These are phyloP conservation scores for Sporothrix inflata DNA, from an alignment of 2,329 filamentous ascomycete species.

Conservation along the genomic window DNA sequence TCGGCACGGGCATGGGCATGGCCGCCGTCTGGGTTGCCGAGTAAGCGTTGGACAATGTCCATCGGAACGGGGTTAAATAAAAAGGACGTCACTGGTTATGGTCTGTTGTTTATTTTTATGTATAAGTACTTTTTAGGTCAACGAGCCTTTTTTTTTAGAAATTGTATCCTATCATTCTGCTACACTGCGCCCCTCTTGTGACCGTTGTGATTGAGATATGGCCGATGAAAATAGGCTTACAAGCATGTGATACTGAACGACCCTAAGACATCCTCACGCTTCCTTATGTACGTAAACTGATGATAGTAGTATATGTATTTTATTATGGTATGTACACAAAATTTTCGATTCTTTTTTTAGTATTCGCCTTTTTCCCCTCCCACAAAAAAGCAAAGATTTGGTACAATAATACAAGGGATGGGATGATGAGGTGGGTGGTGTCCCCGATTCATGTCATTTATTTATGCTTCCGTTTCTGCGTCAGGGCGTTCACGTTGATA, in stretches of 20 bases:
- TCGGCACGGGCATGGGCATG: constrained; percentile 98
- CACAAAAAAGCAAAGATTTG: not conserved
- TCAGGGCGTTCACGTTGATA: constrained; percentile 59
- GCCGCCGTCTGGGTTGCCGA: constrained; percentile 95
- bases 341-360: not conserved
- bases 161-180: not conserved
- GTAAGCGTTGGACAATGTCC: constrained; percentile 49
- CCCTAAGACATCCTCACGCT: too few species aligned
- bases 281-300: not conserved
- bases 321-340: not conserved
- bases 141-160: constrained; percentile 4
- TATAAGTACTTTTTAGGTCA: constrained; percentile 13
- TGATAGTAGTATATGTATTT: not conserved
- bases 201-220: too few species aligned
- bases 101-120: not conserved
- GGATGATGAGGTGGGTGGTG: not conserved
- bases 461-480: constrained; percentile 6
- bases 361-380: not conserved
- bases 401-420: constrained; percentile 18
- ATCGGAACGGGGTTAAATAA: not conserved
- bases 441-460: too few species aligned
- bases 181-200: not conserved
- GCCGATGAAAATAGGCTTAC: too few species aligned
- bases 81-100: constrained; percentile 8
- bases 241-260: not conserved